These are phyloP conservation scores for Scytalidium sp. DNA, from an alignment of 2,329 filamentous ascomycete genomes.

Conservation along the genomic window DNA sequence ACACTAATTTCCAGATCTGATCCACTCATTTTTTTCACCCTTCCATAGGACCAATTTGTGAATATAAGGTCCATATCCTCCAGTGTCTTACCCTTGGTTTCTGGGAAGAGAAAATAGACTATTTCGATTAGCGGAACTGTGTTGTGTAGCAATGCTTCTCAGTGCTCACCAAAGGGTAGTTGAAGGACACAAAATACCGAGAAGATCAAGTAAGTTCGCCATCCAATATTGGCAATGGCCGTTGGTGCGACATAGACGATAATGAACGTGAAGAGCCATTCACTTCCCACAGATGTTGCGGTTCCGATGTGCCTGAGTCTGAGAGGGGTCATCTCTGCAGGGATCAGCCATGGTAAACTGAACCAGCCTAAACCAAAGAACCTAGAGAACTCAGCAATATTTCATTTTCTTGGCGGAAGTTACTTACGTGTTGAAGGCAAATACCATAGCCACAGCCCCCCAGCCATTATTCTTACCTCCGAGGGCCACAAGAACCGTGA, in stretches of 20 bases:
- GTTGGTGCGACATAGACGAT: neutral
- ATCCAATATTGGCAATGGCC: neutral
- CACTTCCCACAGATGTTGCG: conserved; percentile 43
- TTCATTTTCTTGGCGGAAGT: neutral
- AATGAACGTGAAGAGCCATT: conserved; percentile 6
- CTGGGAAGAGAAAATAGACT: conserved; percentile 32
- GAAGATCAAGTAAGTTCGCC: neutral
- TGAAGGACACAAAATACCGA: neutral
- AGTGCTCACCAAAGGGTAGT: neutral
- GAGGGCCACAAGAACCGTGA: neutral
- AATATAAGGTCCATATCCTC: conserved; percentile 6
- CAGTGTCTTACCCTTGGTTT: conserved; percentile 3
- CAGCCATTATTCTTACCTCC: neutral
- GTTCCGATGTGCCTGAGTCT: conserved; percentile 54
- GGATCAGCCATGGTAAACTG: conserved; percentile 56
- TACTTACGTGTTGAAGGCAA: neutral
- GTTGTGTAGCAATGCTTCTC: neutral
- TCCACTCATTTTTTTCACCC: neutral
- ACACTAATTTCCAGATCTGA: neutral
- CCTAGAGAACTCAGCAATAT: neutral
- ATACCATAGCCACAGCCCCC: neutral
- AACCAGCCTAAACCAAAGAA: conserved; percentile 57
- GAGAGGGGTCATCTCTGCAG: conserved; percentile 54
- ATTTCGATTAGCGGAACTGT: neutral
- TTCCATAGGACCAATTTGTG: conserved; percentile 1